phyloP scores from a whole-genome alignment of 371 early-diverging fungal species.

The Dipsacomyces acuminosporus region DNA sequence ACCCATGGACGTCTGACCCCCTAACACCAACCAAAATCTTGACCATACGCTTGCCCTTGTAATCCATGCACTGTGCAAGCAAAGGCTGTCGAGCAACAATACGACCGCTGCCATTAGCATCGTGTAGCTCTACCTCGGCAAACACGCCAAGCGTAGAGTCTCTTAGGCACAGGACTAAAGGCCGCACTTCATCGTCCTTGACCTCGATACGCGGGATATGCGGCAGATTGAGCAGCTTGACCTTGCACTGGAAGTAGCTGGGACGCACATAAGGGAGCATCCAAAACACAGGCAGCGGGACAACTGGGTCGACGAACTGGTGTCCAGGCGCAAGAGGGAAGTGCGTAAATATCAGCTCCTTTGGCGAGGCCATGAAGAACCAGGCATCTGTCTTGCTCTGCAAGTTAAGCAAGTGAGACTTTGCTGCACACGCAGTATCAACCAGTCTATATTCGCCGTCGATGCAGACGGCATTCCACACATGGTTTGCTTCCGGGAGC shows the following conservation, averaged over 20 bases:
- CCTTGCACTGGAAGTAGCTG: constrained; percentile 35
- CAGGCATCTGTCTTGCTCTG: constrained; percentile 36
- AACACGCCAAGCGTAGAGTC: constrained; percentile 38
- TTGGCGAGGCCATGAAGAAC: constrained; percentile 47
- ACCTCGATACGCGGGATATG: constrained; percentile 33
- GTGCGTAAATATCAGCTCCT: constrained; percentile 46
- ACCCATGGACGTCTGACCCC: constrained; percentile 27
- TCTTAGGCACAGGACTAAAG: constrained; percentile 43
- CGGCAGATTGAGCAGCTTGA: constrained; percentile 47
- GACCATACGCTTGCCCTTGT: constrained; percentile 48
- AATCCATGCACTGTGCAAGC: constrained; percentile 50
- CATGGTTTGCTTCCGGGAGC: constrained; percentile 48
- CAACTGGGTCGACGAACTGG: constrained; percentile 45
- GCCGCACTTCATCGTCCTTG: constrained; percentile 35
- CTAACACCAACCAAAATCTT: constrained; percentile 42
- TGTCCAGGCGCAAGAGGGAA: constrained; percentile 28
- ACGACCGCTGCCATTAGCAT: constrained; percentile 42
- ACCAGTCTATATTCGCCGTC: constrained; percentile 49
- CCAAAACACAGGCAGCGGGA: constrained; percentile 48
- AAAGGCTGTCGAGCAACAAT: constrained; percentile 43
- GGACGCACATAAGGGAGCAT: constrained; percentile 49
- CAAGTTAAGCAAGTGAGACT: constrained; percentile 41
- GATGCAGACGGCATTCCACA: constrained; percentile 48
- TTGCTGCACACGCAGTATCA: constrained; percentile 48
- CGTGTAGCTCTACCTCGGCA: constrained; percentile 50